phyloP scores from a whole-genome alignment of 257 asterid species.

The Solanum sparsipilum region DNA sequence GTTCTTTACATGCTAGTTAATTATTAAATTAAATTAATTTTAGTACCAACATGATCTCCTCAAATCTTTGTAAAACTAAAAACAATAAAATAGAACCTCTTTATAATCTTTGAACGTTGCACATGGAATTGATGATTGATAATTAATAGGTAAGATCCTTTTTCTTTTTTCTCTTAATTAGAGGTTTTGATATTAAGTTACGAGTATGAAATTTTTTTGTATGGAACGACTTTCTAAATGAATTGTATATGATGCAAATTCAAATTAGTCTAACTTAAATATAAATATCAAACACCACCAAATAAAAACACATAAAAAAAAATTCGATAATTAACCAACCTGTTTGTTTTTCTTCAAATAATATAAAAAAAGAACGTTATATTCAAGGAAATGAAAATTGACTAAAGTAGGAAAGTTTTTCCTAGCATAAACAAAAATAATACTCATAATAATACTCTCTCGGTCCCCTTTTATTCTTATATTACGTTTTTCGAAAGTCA shows the following conservation, averaged over 20 bases:
- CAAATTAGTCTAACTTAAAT: background rate
- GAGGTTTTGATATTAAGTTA: too few relatives aligned
- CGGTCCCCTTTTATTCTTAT: too few relatives aligned
- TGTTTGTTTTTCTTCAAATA: background rate
- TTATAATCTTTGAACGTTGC: background rate
- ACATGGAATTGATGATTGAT: background rate
- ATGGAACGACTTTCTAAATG: rapidly evolving
- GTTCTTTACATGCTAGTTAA: background rate
- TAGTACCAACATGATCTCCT: background rate
- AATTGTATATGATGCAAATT: rapidly evolving
- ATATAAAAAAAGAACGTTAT: background rate
- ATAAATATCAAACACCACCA: background rate
- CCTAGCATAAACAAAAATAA: too few relatives aligned
- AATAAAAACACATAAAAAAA: background rate
- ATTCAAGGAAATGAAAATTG: background rate
- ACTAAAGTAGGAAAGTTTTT: background rate
- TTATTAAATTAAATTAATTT: background rate
- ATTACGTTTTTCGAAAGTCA: rapidly evolving
- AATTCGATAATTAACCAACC: background rate
- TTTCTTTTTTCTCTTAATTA: too few relatives aligned
- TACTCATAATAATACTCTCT: too few relatives aligned
- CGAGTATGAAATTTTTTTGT: rapidly evolving
- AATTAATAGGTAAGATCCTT: too few relatives aligned
- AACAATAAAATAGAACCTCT: background rate
- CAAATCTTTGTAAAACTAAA: background rate